Base-by-base conservation (phyloP, 768 basidiomycete species). In the Xerocomus potaroensis region DNA sequence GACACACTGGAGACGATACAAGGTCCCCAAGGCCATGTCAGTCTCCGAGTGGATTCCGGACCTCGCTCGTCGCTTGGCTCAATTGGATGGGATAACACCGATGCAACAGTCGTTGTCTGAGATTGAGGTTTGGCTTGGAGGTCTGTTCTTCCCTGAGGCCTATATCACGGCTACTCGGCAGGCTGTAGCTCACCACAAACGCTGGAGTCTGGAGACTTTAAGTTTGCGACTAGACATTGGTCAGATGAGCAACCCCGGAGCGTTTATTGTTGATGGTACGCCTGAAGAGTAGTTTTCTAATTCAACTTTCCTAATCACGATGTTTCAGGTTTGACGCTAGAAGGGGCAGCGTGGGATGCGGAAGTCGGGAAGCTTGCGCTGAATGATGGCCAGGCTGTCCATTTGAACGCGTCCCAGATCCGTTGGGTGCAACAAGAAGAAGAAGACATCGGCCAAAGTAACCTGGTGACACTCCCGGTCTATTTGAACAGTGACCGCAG, bases 91-190 rank as follows among this genome's bases (percentile, higher is more conserved):
- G 26, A 82, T 97, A 46, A 67, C 65, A 15, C 33, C 53, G n/a
- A 63, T 69, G 67, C 63, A 68, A 12, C 82, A 84, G 51, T 81
- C 75, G 58, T 67, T 85, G 52, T 76, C 71, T 53, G 74, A 87
- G 55, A 71, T 87, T 38, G 82, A 90, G 66, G 87, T 96, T 36
- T 91, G 91, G 88, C 79, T 98, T 12, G 93, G 95, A 19, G 89
- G 91, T 0, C 67, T 99, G 47, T 97, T 98, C 77, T 93, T 89
- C 78, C 96, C 95, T 1, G 91, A 94, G 60, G 94, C 93, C 3
- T 98, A 92, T 63, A 78, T 98, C 58, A 97, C 95, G 1, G 95
- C 95, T 2, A 94, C 92, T 2, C 78, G 95, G 41, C 95, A 99
- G 66, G 83, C 90, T n/a, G 88, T 93, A 5, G 96, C 95, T 2